Evolutionary conservation across 2,329 filamentous ascomycete genomes (phyloP).

Genomic region (Cucurbitaria berberidis): DNA sequence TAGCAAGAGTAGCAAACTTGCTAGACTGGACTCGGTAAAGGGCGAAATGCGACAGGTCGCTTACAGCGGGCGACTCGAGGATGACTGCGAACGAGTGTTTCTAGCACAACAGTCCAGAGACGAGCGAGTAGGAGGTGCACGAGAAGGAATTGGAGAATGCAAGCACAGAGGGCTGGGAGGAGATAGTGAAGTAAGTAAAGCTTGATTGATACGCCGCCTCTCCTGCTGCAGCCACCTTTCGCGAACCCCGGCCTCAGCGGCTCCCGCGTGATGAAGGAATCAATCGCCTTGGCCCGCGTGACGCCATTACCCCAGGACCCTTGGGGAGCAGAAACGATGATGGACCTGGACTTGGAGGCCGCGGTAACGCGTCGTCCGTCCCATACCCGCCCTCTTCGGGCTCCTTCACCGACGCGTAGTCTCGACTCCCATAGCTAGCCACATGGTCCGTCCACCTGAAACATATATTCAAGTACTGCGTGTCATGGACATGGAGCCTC

Average conservation of each 20-base stretch:
- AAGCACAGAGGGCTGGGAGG: conserved; percentile 2
- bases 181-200: not conserved
- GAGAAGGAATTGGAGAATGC: not conserved
- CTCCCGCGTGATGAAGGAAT: conserved; percentile 24
- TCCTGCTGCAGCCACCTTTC: conserved; percentile 9
- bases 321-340: conserved; percentile 9
- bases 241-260: conserved; percentile 11
- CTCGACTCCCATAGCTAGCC: not conserved
- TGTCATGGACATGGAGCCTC: not conserved
- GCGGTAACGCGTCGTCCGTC: conserved; percentile 14
- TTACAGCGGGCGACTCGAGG: conserved; percentile 16
- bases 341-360: conserved; percentile 3
- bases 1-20: conserved; percentile 9
- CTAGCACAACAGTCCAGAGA: not conserved
- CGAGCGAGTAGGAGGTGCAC: conserved; percentile 16
- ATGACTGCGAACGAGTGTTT: not conserved
- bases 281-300: conserved; percentile 19
- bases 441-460: conserved; percentile 16
- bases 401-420: conserved; percentile 5
- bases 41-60: conserved; percentile 16
- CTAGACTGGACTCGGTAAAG: conserved; percentile 31
- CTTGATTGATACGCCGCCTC: conserved; percentile 10
- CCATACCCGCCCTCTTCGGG: not conserved
- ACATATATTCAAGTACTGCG: conserved; percentile 6
- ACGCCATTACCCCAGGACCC: conserved; percentile 14